Base-by-base conservation (phyloP, 768 basidiomycete species). In the Nevesoporus exiguus region DNA sequence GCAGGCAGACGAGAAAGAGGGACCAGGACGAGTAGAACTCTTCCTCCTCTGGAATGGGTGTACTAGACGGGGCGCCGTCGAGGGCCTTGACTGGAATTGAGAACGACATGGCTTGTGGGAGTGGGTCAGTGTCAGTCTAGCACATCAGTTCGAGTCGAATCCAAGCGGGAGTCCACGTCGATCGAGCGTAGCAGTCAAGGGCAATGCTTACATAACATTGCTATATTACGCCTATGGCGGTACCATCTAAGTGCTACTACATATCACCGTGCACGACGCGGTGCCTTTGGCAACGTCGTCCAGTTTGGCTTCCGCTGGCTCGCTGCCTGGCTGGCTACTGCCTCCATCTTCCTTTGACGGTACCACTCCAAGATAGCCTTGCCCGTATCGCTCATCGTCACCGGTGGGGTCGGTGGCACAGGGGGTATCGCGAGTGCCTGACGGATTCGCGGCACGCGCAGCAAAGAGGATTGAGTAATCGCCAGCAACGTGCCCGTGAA, bases 1-100 rank as follows among this genome's bases (percentile, higher is more conserved):
- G 85, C 57, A 92, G 71, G 76, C 92, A 92, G 62, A 93, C 92
- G 49, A 94, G 86, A 71, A 93, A 91, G 21, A 94, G 82, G n/a
- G 90, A 92, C 90, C 92, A 92, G 30, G 91, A 93, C 14, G 90
- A 92, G 71, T 93, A 93, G 68, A 85, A 90, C 67, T 94, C 92
- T 69, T 93, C 91, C 46, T 90, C 89, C 66, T 92, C 87, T 11
- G 78, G 70, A 31, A 77, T 65, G 22, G 81, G 75, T 3, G 61
- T 54, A 0, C 65, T 63, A 0, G 80, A 65, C 11, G 74, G 61
- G 6, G 66, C 15, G 2, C 58, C 22, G 8, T 65, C 54, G 11
- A 49, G 30, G 24, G 60, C 71, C 47, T 71, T 62, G 5, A 69
- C 57, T 22, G 73, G 63, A 24, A 76, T 46, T 44, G 78, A 68